These are phyloP conservation scores for Ophiostoma novo-ulmi DNA, from an alignment of 2,329 filamentous ascomycete species.

Conservation along the genomic window DNA sequence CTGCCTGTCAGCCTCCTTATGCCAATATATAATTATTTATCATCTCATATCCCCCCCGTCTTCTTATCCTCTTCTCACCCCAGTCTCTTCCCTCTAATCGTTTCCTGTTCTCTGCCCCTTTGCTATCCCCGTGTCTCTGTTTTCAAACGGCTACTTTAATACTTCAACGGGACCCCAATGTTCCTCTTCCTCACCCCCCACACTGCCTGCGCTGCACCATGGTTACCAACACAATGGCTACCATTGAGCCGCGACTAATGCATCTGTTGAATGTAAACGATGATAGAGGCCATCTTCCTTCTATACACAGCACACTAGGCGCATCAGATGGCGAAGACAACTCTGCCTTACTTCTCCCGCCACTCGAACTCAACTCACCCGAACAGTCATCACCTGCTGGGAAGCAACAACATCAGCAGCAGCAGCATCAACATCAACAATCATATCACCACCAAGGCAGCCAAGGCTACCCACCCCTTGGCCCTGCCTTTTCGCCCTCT, in stretches of 20 bases:
- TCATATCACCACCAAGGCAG: not conserved
- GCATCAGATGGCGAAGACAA: slow-evolving; percentile 26
- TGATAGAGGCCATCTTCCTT: slow-evolving; percentile 35
- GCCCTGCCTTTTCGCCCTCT: slow-evolving; percentile 14
- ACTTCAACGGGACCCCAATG: slow-evolving; percentile 36
- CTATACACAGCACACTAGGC: slow-evolving; percentile 41
- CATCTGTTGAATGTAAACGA: slow-evolving; percentile 54
- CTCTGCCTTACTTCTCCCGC: slow-evolving; percentile 40
- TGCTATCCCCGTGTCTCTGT: not conserved
- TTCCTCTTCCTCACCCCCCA: slow-evolving; percentile 29
- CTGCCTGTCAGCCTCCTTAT: not conserved
- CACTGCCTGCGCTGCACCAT: slow-evolving; percentile 42
- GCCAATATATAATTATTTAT: not conserved
- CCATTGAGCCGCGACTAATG: slow-evolving; percentile 63
- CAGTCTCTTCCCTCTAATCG: not conserved
- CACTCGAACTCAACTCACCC: slow-evolving; percentile 48
- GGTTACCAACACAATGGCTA: slow-evolving; percentile 59
- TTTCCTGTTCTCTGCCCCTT: not conserved
- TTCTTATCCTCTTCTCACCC: not conserved
- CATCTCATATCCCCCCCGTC: not conserved
- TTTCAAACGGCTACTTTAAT: slow-evolving; percentile 9
- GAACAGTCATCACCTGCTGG: slow-evolving; percentile 32
- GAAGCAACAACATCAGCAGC: slow-evolving; percentile 16
- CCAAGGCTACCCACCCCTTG: not conserved
- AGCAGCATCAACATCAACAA: slow-evolving; percentile 14